These are phyloP conservation scores for Escallonia rubra DNA, from an alignment of 129 eudicot genomes.

Conservation along the genomic window DNA sequence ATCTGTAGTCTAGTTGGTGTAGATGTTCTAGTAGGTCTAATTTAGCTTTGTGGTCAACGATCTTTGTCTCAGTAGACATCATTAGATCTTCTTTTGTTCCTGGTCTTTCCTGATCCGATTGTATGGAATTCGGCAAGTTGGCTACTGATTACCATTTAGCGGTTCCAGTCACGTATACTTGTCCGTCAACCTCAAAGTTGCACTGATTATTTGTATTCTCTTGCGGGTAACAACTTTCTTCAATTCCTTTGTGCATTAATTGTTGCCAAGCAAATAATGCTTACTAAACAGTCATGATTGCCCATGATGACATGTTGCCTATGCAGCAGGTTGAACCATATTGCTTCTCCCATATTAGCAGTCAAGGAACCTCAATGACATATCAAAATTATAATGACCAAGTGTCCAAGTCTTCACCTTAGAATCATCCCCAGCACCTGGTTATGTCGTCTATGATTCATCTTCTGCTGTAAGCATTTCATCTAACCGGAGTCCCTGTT, in stretches of 20 bases:
- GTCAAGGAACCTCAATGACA: conserved; percentile 5
- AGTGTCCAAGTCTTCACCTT: conserved; percentile 15
- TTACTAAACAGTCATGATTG: background rate
- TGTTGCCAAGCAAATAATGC: background rate
- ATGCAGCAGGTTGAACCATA: conserved; percentile 6
- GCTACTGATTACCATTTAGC: too few relatives aligned
- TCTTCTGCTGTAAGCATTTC: conserved; percentile 15
- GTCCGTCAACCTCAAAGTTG: background rate
- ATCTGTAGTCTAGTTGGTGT: background rate
- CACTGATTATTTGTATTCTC: background rate
- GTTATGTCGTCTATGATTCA: conserved; percentile 2
- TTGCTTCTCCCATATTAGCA: background rate
- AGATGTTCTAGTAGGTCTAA: background rate
- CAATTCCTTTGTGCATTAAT: background rate
- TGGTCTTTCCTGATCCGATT: background rate
- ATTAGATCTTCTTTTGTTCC: background rate
- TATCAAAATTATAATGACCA: conserved; percentile 8
- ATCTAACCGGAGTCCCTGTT: conserved; percentile 12
- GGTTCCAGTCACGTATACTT: background rate
- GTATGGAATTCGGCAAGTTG: too few relatives aligned
- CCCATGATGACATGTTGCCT: too few relatives aligned
- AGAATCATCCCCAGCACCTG: conserved; percentile 18
- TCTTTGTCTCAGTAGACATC: background rate
- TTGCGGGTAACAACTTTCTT: background rate
- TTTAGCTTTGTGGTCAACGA: background rate